Evolutionary conservation across 768 basidiomycete genomes (phyloP), one percentile per base, ranked within the genome.

Genomic region (Xerocomellus intermedius): DNA sequence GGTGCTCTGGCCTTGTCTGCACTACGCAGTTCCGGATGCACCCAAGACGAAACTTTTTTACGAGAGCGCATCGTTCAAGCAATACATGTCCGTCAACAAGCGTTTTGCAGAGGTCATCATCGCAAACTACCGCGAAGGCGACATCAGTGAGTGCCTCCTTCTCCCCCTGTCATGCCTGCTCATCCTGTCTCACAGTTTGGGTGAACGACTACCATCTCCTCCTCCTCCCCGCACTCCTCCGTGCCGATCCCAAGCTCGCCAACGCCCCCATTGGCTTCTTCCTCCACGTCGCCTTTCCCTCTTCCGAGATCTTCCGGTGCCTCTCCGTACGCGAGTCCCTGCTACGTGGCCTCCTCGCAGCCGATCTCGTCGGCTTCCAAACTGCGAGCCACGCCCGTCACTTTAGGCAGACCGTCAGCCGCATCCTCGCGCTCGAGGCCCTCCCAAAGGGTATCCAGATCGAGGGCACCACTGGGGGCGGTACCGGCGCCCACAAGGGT

Each of bases 121-220:
- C 44, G 79, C 82, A 8, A 79, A 84, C 42, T 94, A 93, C 72
- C 79, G 83, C 60, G 89, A 92, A 22, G 96, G 96, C 46, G 96
- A 99, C 70, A 84, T 98, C 65, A 84, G 79, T 83, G 26, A 13
- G 66, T 61, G 6, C 24, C 43, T 5, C 22, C 39, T 43, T 28
- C 35, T 54, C 41, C 37, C 22, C 0, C 58, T 64, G 44, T 66
- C 30, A 0, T 48, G 38, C 21, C 30, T 10, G 30, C 30, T 30
- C 30, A 30, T 30, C 30, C 30, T 4, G 3, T 36, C 4, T 49
- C 21, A 8, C 17, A 81, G 79, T 91, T 62, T 90, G 87, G 87
- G 80, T 91, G 4, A 94, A 99, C 72, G 96, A 98, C 75, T 99
- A 98, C 72, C 96, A 99, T 66, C 85, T 98, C 45, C 88, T 97